phyloP scores from a whole-genome alignment of 257 asterid species.

The Ligustrum vulgare region DNA sequence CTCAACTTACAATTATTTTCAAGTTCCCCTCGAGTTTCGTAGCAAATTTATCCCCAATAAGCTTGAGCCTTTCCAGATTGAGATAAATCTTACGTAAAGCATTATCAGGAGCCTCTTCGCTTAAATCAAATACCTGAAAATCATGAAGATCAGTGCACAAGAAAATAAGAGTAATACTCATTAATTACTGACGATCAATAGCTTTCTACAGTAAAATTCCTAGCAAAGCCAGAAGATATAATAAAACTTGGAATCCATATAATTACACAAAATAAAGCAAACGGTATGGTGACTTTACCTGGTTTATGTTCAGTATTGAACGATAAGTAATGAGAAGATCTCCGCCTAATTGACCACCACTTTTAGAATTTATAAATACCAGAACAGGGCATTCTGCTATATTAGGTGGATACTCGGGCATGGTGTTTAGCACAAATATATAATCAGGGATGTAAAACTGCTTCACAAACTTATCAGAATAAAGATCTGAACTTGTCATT shows the following conservation, averaged over 20 bases:
- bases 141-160: conserved; percentile 6
- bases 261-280: background rate
- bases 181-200: background rate
- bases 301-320: conserved; percentile 64
- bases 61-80: conserved; percentile 66
- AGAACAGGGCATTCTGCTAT: conserved; percentile 75
- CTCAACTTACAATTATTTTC: conserved; percentile 73
- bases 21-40: conserved; percentile 51
- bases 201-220: background rate
- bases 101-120: conserved; percentile 77
- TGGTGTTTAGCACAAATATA: conserved; percentile 42
- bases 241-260: background rate
- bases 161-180: background rate
- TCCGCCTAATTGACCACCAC: conserved; percentile 97
- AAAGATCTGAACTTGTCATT: conserved; percentile 38
- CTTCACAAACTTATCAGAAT: conserved; percentile 36
- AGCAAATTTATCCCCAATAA: conserved; percentile 58
- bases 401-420: conserved; percentile 26
- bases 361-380: conserved; percentile 82
- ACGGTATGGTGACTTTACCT: conserved; percentile 43
- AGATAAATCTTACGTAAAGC: conserved; percentile 54
- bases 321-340: conserved; percentile 70
- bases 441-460: conserved; percentile 60
- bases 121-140: conserved; percentile 81
- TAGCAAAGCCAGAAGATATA: background rate